Base-by-base conservation (phyloP, 75 land plant species). In the Cryptomeria japonica region DNA sequence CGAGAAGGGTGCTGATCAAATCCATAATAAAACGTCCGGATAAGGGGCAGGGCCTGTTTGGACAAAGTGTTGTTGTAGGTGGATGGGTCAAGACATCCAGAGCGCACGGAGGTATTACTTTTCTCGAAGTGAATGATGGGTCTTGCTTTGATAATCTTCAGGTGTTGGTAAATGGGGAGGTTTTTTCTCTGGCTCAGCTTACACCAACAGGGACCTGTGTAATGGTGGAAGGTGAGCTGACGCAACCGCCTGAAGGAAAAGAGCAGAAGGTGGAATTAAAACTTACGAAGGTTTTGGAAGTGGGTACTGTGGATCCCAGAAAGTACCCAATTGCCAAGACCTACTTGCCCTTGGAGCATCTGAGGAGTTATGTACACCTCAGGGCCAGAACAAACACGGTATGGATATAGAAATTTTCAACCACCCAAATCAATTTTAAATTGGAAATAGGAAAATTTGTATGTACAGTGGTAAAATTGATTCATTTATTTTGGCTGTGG, bases 51-150 rank as follows among this genome's bases (percentile, higher is more conserved):
- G 96, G 90, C 0, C 88, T 95, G 3, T 89, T 92, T 64, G 99
- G 98, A 1, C 90, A 92, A 86, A 87, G 25, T 16, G 92, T 96
- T 5, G 85, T 86, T 1, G 89, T 96, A 72, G 99, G 99, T 1
- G 99, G 99, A 5, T 96, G 98, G 99, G 99, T 98, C 70, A 98
- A 97, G 90, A 98, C 99, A 13, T 98, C 98, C 0, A 87, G 99
- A 9, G 94, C 92, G 87, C 93, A 93, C 85, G 99, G 94, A 19
- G 95, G 95, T 11, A 94, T 97, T 37, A 96, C 96, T 5, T 97
- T 96, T 86, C 90, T 97, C 19, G 99, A 97, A 86, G 86, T 97
- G 83, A 97, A 95, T 85, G 99, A 97, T 87, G 99, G 99, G 3
- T 96, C 98, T 16, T 96, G 95, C 85, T 89, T 90, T 14, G 94